Evolutionary conservation across 2,329 filamentous ascomycete species (phyloP), one percentile per base, ranked within the genome.

Genomic region (Colletotrichum paranaense): DNA sequence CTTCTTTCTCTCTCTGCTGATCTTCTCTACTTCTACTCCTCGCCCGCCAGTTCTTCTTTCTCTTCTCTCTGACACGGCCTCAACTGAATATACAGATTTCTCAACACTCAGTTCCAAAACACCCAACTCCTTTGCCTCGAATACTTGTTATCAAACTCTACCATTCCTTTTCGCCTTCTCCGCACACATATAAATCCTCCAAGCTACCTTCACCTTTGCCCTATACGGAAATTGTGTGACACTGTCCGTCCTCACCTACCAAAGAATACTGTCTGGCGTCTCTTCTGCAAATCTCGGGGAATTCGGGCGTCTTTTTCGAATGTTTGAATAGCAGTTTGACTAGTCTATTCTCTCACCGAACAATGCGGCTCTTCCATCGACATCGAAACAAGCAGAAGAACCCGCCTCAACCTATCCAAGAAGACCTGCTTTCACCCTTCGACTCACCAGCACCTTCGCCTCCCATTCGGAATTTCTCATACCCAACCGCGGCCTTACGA

Each of bases 391-490:
- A 69, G 16, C 26, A 72, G 11, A 68, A 68, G 62, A 16, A 72
- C 4, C 16, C 56, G 32, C 24, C 55, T 62, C 19, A 58, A 32
- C 46, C 46, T 35, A 16, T 35, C 12, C 26, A 9, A 32, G 28
- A 38, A 38, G 49, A 60, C n/a, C 4, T 55, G 6, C 11, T 62
- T n/a, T 24, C 5, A 22, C 22, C 32, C n/a, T 14, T 24, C 16
- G 14, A 32, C 30, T 59, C 38, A 19, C 14, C 24, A 28, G 11
- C 65, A 32, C 46, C 55, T n/a, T 14, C 60, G 9, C 42, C 38
- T 12, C 38, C 35, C 9, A 56, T 76, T 56, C 74, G 75, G 24
- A 79, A 79, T 65, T 78, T 77, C 52, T 78, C 76, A 24, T 79
- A 78, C 66, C 77, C 76, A 4, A 74, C 73, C 16, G 19, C 63